These are phyloP conservation scores for Dendrobium chrysotoxum DNA, from an alignment of 106 monocot genomes.

Conservation along the genomic window DNA sequence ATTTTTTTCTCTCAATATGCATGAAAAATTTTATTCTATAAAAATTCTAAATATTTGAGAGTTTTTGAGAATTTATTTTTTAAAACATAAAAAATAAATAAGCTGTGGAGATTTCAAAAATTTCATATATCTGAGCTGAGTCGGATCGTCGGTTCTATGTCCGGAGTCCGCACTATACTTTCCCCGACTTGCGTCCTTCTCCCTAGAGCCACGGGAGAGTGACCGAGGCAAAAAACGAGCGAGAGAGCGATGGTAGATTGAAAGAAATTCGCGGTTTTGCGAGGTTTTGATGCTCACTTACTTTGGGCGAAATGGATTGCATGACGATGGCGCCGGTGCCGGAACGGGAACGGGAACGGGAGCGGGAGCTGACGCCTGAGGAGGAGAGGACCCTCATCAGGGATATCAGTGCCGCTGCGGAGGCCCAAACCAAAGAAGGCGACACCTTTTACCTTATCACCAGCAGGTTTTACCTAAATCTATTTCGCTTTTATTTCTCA, in stretches of 20 bases:
- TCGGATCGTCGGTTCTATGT: no score
- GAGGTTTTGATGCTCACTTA: not conserved
- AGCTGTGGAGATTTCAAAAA: no score
- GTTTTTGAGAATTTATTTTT: no score
- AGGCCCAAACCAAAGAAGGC: slow-evolving; percentile 73
- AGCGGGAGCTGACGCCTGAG: slow-evolving; percentile 49
- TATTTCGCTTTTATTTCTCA: not conserved
- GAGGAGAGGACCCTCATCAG: slow-evolving; percentile 77
- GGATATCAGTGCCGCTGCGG: slow-evolving; percentile 73
- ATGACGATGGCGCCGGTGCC: not conserved
- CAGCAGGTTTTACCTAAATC: slow-evolving; percentile 38
- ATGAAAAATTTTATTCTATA: no score
- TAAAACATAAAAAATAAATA: no score
- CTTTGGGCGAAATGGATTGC: slow-evolving; percentile 14
- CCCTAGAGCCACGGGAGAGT: no score
- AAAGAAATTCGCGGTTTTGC: not conserved
- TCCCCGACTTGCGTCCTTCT: no score
- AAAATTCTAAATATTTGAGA: no score
- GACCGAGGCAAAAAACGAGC: not conserved
- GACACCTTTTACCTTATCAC: slow-evolving; percentile 90
- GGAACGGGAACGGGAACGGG: not conserved
- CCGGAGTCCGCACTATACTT: no score
- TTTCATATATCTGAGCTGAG: no score
- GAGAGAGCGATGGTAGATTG: not conserved
- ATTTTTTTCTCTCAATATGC: no score